Evolutionary conservation across 306 rosid genomes (phyloP), one percentile per base, ranked within the genome.

Genomic region (Arachis hypogaea): DNA sequence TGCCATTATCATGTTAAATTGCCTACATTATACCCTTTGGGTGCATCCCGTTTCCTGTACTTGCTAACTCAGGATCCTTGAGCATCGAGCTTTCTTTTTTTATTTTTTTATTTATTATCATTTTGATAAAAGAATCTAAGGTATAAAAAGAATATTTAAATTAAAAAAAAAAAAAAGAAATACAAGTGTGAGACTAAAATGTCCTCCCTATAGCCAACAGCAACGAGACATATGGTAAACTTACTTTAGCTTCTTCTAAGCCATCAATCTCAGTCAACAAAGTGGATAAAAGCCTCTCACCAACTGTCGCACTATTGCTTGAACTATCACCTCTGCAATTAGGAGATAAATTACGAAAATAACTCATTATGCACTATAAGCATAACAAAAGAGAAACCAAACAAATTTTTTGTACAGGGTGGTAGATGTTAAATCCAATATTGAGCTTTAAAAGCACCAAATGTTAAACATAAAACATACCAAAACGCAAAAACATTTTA

Each of bases 211-310:
- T 61, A 64, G 54, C 28, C n/a, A 55, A 58, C 42, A 66, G 51
- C 59, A 12, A 44, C 5, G 33, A 51, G 52, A 62, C 61, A 66
- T 59, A 59, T 7, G 9, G 47, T 60, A 68, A 7, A 77, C 84
- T 71, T 61, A 91, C 98, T 88, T 86, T 93, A 63, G 97, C 89
- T 84, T 91, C 97, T 82, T 89, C 96, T 71, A 93, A 80, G 73
- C 98, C 98, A 86, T 93, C 96, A 90, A 93, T 93, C 77, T 93
- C 98, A 11, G 97, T 93, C 29, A 93, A 86, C 79, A 93, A 77
- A 58, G 98, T 93, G 62, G 98, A 86, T 63, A 91, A 84, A 84
- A 91, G 96, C 84, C 98, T 91, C 81, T 93, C 98, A 46, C 92
- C 93, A 11, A 88, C 96, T 1, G 86, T 66, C 8, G 72, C 36